phyloP scores from a whole-genome alignment of 768 basidiomycete species.

The Boletus rubroflammeus region DNA sequence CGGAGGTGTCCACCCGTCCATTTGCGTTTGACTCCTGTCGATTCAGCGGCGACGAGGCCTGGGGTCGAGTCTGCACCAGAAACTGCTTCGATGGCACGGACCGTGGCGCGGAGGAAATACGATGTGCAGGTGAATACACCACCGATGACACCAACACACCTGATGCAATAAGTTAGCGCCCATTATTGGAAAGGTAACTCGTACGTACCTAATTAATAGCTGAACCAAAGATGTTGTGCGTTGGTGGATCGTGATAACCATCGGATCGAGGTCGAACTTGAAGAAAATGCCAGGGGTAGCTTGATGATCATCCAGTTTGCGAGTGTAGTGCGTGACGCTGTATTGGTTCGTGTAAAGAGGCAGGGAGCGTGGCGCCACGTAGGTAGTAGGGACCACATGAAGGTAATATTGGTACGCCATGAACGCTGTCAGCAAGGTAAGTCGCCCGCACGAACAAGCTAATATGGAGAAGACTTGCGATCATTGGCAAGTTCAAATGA shows the following conservation, averaged over 20 bases:
- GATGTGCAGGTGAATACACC: slow-evolving; percentile 85
- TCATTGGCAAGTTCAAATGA: slow-evolving; percentile 73
- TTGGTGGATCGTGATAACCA: slow-evolving; percentile 82
- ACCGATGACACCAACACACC: slow-evolving; percentile 89
- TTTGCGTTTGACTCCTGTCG: slow-evolving; percentile 59
- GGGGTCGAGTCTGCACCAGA: slow-evolving; percentile 48
- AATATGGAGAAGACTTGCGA: slow-evolving; percentile 37
- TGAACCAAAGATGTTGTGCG: slow-evolving; percentile 80
- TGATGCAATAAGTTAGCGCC: slow-evolving; percentile 9
- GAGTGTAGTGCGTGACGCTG: slow-evolving; percentile 90
- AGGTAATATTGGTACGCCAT: slow-evolving; percentile 93
- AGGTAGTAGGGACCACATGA: slow-evolving; percentile 93
- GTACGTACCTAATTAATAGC: slow-evolving; percentile 65
- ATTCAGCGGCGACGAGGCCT: slow-evolving; percentile 61
- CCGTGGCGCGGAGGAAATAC: slow-evolving; percentile 64
- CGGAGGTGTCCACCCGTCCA: slow-evolving; percentile 68
- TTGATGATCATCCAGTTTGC: slow-evolving; percentile 65
- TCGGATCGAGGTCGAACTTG: slow-evolving; percentile 95
- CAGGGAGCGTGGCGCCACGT: slow-evolving; percentile 65
- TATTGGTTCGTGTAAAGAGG: slow-evolving; percentile 82
- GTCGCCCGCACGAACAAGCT: not conserved
- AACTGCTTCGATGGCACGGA: slow-evolving; percentile 64
- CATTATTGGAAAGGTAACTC: not conserved
- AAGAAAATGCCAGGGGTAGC: slow-evolving; percentile 96
- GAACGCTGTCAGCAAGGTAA: slow-evolving; percentile 51